Base-by-base conservation (phyloP, 2,329 filamentous ascomycete genomes). In the Leptographium flavum region DNA sequence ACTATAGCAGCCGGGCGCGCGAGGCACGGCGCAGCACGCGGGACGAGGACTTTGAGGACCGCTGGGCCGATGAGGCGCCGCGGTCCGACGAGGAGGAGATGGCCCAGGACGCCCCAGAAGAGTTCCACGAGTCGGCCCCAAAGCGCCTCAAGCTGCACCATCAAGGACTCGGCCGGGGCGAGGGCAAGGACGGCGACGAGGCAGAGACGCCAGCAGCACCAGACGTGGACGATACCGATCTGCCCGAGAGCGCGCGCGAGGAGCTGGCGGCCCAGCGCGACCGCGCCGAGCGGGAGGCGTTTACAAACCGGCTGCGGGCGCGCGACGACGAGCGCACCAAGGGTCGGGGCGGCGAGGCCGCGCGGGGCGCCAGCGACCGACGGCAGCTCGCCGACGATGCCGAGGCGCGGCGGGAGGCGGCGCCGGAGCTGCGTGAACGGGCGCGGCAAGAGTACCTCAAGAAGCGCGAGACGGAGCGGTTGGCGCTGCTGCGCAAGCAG, bases 391-490 rank as follows among this genome's bases (percentile, higher is more conserved):
- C 77, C 11, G 79, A 83, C 49, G 79, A 87, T 58, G 71, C 79
- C 4, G 72, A 74, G 32, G 76, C 81, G 7, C 71, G 82, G 47
- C 71, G 71, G 50, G 79, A 79, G 9, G 83, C 83, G n/a, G 72
- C 94, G 59, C 79, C 81, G 3, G 87, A 93, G 49, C 63, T 95
- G 17, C 75, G 92, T 36, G 71, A 92, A 56, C 76, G 87, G 28
- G 94, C 88, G 3, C 77, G 92, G 49, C 88, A 95, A 58, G 82
- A 92, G 53, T 98, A 98, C 58, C 70, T 98, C 27, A 87, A 87
- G 62, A 96, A 98, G 68, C 76, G 92, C 51, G 88, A 95, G 59
- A 70, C 82, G 0, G 87, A 96, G 61, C 78, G 86, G 49, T 65
- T 98, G 15, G 85, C 85, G 0, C 65, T 98, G n/a, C 65, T 98